Evolutionary conservation across 495 filamentous ascomycete species (phyloP), one percentile per base, ranked within the genome.

Genomic region (Venustampulla echinocandica): DNA sequence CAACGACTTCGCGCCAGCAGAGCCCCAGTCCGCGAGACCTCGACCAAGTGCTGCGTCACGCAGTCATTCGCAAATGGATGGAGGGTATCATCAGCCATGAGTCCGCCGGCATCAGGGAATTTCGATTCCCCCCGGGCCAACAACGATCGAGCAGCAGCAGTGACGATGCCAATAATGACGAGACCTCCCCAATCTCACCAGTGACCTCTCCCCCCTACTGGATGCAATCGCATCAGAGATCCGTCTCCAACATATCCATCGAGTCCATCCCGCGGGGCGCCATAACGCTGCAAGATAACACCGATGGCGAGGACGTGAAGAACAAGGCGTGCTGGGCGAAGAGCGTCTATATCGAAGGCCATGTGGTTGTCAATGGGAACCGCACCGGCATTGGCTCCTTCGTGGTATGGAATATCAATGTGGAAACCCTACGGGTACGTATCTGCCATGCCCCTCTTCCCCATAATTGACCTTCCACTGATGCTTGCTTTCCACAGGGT

Each of bases 321-420:
- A 75, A 73, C 44, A 64, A 66, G 21, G 71, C 72, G 10, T 76
- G 74, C 56, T 78, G 74, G 74, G 74, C 74, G 22, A 69, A 63
- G 57, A 72, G 71, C 50, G 74, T 76, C 19, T 58, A 69, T 55
- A 66, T 78, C 39, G 64, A 66, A 4, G 69, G 76, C 40, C 63
- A 68, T 53, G 64, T 74, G 4, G 52, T 68, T 38, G 65, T 78
- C 17, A 75, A 76, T 54, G 70, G 69, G 14, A 67, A 67, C 46
- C 24, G 60, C 30, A 57, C 65, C 3, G 71, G 69, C 39, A 69
- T 78, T 25, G 74, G 74, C n/a, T 70, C 74, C 0, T 78, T 78
- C 52, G 68, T 74, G 5, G 73, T 75, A 0, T 78, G 69, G 69
- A 73, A 73, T 50, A 74, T 78, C 25, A 55, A 56, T 36, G 71